A percentile compares a stretch with the other conserved stretches of the same genome.
These are phyloP conservation scores for Ophiostoma australiae DNA, from an alignment of 2,329 filamentous ascomycete genomes.

Conservation along the genomic window DNA sequence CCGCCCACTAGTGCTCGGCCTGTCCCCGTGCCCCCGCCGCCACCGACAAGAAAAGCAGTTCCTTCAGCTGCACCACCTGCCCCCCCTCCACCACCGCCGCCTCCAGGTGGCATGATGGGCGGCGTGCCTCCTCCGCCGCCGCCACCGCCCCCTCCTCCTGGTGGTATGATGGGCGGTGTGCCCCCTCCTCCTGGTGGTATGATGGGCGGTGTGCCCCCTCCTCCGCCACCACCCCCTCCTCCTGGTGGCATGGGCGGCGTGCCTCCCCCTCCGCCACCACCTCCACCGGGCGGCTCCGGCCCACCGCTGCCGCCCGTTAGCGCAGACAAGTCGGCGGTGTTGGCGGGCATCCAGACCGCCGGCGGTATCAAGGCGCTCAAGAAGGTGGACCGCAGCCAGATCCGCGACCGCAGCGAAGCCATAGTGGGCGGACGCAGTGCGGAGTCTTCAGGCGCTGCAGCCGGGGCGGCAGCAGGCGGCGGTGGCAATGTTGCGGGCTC, in stretches of 20 bases:
- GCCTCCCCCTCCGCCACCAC: slow-evolving; percentile 51
- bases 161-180: slow-evolving; percentile 30
- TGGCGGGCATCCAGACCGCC: slow-evolving; percentile 67
- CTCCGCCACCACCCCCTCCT: slow-evolving; percentile 43
- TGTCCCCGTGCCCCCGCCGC: slow-evolving; percentile 47
- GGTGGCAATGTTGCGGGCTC: slow-evolving; percentile 67
- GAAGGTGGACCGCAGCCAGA: slow-evolving; percentile 67
- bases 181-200: slow-evolving; percentile 39
- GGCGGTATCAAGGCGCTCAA: slow-evolving; percentile 64
- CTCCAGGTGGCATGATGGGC: slow-evolving; percentile 23
- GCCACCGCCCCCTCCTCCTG: slow-evolving; percentile 38
- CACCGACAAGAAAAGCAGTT: slow-evolving; percentile 33
- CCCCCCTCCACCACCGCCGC: neutral
- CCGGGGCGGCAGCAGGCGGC: slow-evolving; percentile 60
- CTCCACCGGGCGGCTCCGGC: slow-evolving; percentile 40
- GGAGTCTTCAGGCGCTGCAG: slow-evolving; percentile 49
- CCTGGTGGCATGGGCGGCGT: slow-evolving; percentile 36
- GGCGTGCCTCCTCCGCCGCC: slow-evolving; percentile 30
- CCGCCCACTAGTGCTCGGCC: slow-evolving; percentile 51
- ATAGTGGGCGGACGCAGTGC: slow-evolving; percentile 46
- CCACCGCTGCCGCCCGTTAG: slow-evolving; percentile 44
- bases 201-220: slow-evolving; percentile 33
- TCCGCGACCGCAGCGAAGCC: slow-evolving; percentile 66
- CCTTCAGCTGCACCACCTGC: slow-evolving; percentile 35
- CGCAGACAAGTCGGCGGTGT: slow-evolving; percentile 53